Evolutionary conservation across 306 rosid species (phyloP), one percentile per base, ranked within the genome.

Genomic region (Phaseolus lunatus): DNA sequence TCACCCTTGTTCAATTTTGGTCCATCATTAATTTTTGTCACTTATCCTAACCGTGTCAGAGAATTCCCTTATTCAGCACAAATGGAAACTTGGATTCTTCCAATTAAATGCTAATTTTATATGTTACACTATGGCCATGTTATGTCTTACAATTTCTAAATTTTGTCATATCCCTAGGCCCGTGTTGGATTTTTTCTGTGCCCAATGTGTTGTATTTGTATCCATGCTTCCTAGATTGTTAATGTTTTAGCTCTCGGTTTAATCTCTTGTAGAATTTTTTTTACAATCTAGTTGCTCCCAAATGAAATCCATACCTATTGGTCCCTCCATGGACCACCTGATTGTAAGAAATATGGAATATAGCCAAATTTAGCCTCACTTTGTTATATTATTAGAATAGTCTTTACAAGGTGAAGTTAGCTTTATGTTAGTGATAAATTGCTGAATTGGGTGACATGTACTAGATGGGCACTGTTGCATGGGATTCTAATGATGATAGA

Each of bases 331-430:
- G 31, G 26, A 11, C 63, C 31, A 5, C 48, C 31, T 18, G 13
- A 29, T 48, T 9, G 63, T 49, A 7, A 49, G 63, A 27, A 70
- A 27, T 19, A 19, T 31, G 75, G 63, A 70, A 70, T 29, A 12
- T 18, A 5, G 18, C 45, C 44, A 70, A 52, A 31, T 33, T 31
- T 52, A 19, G 64, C 49, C n/a, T 52, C 76, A 20, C 3, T 23
- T 52, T 19, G 7, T 1, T 50, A 52, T 19, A 52, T 19, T 50
- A 31, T 22, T 52, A 19, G 65, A 20, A 14, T 68, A 7, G 31
- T 53, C 64, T 71, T 71, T 71, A 13, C 20, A 33, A 52, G 64
- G 64, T 18, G 31, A 50, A 70, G 19, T n/a, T 70, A 18, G 63
- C 48, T 29, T 31, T 49, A 13, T 71, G 3, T 20, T 71, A 53